Conservation (phyloP, 495 filamentous ascomycete species). For the Cairneyella variabilis region DNA sequence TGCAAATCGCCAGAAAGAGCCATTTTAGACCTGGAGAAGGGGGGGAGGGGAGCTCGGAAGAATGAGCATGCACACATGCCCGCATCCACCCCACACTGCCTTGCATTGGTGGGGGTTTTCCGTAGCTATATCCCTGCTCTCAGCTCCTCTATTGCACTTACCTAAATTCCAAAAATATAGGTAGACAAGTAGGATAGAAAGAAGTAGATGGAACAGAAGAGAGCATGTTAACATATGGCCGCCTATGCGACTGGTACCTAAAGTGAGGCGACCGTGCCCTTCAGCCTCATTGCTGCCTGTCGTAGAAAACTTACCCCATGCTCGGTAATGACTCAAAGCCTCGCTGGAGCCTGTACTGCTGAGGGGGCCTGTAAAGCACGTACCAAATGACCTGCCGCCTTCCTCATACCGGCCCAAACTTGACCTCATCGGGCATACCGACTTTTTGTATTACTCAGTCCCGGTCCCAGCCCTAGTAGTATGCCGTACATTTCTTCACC, state of each 20-base stretch:
- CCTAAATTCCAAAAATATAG: no score
- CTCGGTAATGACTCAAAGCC: background rate
- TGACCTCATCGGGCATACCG: conserved; percentile 1
- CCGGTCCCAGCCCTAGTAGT: background rate
- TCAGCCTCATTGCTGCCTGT: conserved; percentile 5
- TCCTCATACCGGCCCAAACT: background rate
- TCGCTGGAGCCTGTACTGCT: background rate
- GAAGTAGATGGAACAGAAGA: background rate
- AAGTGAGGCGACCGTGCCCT: background rate
- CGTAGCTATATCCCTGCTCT: no score
- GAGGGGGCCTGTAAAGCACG: background rate
- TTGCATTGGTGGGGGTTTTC: no score
- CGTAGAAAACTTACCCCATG: background rate
- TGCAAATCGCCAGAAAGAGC: no score
- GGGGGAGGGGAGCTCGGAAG: no score
- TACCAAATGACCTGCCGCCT: background rate
- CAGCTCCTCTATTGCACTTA: no score
- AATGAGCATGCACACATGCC: no score
- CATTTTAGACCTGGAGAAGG: no score
- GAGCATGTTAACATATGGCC: background rate
- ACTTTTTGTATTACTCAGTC: background rate
- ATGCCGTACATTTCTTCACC: background rate
- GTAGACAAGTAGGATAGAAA: no score
- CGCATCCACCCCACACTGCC: no score
- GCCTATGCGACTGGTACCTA: background rate